Base-by-base conservation (phyloP, 2,329 filamentous ascomycete genomes). In the Penicillium thymicola region DNA sequence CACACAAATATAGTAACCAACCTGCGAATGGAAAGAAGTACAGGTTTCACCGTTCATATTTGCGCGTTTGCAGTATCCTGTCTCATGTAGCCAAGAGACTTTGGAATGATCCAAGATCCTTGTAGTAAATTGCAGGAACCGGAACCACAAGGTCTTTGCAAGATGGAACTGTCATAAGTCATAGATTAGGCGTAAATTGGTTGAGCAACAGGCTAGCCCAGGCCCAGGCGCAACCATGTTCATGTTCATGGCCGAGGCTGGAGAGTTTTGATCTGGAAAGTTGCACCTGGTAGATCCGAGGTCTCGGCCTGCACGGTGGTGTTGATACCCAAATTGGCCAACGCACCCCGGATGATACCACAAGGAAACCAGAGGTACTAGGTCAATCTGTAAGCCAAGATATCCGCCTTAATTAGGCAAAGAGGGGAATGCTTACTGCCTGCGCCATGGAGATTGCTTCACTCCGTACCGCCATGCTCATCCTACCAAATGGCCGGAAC, bases 341-440 rank as follows among this genome's bases (percentile, higher is more conserved):
- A 78, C n/a, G 91, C 92, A 30, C 94, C 94, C 56, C 93, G 84
- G 59, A 99, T 90, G 47, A 99, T 83, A 45, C 94, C 94, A 66
- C 92, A 96, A 8, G 94, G 94, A 69, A 97, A 97, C 84, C 91
- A 97, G 14, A 99, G 81, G 73, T 95, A 97, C 89, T 95, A 48
- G 4, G 23, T 36, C 25, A 47, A 25, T 37, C 10, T n/a, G 38
- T 57, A 38, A 54, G 32, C n/a, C 8, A 11, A 34, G 3, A 14
- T 25, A 62, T 51, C 55, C 18, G 23, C 4, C 16, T 27, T 23
- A 14, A 41, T 40, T 23, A 18, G 34, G 45, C 27, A 40, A 44
- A 52, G 18, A 18, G 21, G 18, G 8, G 18, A 18, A 57, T 51
- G 51, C 86, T 65, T 83, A 95, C 91, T 63, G 89, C 88, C 70